Evolutionary conservation across 2,329 filamentous ascomycete genomes (phyloP).

Genomic region (Ceratocystis cubensis): DNA sequence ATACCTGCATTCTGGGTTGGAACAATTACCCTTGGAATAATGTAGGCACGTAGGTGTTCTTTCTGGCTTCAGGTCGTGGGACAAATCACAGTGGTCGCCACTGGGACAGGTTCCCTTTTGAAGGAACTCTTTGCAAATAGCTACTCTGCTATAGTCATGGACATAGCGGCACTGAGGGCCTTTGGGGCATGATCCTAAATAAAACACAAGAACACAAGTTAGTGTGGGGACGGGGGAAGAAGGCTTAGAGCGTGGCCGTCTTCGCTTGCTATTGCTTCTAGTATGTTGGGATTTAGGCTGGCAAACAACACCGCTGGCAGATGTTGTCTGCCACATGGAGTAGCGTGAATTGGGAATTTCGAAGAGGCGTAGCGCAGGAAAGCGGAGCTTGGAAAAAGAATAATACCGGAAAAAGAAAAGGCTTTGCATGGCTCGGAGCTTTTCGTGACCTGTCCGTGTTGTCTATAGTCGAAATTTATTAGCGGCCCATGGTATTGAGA

Average conservation of each 20-base stretch:
- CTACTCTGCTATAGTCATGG: slow-evolving; percentile 77
- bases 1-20: slow-evolving; percentile 75
- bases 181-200: slow-evolving; percentile 69
- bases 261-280: not conserved
- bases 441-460: slow-evolving; percentile 48
- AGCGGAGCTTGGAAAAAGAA: slow-evolving; percentile 28
- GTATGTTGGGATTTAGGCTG: not conserved
- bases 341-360: slow-evolving; percentile 7
- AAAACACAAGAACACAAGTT: slow-evolving; percentile 27
- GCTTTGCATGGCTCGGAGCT: slow-evolving; percentile 60
- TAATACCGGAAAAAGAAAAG: slow-evolving; percentile 58
- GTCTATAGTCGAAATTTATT: slow-evolving; percentile 32
- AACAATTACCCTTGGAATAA: slow-evolving; percentile 80
- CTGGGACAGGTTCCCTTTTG: slow-evolving; percentile 64
- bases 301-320: not conserved
- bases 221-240: slow-evolving; percentile 28
- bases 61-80: slow-evolving; percentile 71
- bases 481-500: slow-evolving; percentile 28
- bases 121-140: slow-evolving; percentile 79
- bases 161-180: slow-evolving; percentile 67
- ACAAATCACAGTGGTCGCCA: slow-evolving; percentile 76
- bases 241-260: not conserved
- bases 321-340: not conserved
- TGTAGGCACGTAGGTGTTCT: slow-evolving; percentile 81
- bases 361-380: slow-evolving; percentile 5